Percentiles rank a stretch among this genome's conserved stretches.
These are phyloP conservation scores for Durotheca rogersii DNA, from an alignment of 495 filamentous ascomycete species.

Conservation along the genomic window DNA sequence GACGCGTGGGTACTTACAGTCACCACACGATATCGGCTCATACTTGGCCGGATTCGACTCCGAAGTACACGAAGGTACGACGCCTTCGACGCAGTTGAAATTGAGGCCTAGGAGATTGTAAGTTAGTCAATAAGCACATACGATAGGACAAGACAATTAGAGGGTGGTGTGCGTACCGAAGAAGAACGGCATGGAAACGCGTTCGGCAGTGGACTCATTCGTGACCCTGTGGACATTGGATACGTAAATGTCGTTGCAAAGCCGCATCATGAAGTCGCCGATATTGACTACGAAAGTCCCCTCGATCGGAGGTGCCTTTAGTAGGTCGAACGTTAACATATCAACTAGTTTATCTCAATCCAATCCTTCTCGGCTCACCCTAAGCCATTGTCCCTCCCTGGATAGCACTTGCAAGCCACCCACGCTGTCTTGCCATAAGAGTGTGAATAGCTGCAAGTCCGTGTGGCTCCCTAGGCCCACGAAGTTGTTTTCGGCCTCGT, in stretches of 20 bases:
- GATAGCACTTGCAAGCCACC: conserved; percentile 57
- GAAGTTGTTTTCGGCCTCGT: conserved; percentile 34
- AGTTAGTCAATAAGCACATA: conserved; percentile 6
- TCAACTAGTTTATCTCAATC: conserved; percentile 3
- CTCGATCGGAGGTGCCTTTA: conserved; percentile 48
- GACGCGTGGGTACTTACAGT: conserved; percentile 31
- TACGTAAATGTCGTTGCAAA: conserved; percentile 61
- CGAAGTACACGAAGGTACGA: conserved; percentile 55
- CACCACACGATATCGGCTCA: conserved; percentile 57
- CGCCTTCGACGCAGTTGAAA: conserved; percentile 50
- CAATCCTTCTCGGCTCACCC: conserved; percentile 33
- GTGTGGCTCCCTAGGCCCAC: conserved; percentile 60
- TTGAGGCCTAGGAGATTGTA: conserved; percentile 44
- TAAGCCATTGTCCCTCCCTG: conserved; percentile 55
- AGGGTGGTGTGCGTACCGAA: conserved; percentile 46
- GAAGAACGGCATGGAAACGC: conserved; percentile 65
- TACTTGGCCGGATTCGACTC: conserved; percentile 55
- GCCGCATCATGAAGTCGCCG: conserved; percentile 62
- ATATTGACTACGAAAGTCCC: conserved; percentile 66
- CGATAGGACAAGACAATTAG: not conserved
- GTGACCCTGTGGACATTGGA: conserved; percentile 61
- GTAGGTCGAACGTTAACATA: too few relatives aligned
- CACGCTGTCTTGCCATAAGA: conserved; percentile 57
- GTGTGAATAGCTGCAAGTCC: conserved; percentile 58
- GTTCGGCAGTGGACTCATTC: conserved; percentile 46